Evolutionary conservation across 129 eudicot species (phyloP).

Genomic region (Centrapalus pauciflorus): DNA sequence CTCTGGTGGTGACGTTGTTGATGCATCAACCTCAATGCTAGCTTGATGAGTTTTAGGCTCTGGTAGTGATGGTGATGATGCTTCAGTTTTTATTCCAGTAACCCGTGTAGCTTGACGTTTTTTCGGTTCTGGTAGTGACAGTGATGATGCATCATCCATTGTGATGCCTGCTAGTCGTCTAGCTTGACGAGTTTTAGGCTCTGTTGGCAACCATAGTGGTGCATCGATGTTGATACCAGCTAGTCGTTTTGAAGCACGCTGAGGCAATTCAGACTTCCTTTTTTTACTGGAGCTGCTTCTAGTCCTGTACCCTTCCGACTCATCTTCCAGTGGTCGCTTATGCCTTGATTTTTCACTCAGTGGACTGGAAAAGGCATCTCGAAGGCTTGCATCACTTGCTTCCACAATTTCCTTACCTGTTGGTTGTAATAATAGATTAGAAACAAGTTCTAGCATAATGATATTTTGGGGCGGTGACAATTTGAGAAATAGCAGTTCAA

Average conservation of each 20-base stretch:
- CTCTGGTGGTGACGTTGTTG: background rate
- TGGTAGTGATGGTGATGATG: background rate
- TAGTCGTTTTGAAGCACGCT: conserved; percentile 54
- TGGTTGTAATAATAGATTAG: conserved; percentile 1
- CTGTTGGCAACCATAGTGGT: background rate
- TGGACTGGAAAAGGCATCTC: conserved; percentile 20
- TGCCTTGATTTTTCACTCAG: conserved; percentile 25
- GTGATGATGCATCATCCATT: background rate
- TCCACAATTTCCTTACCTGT: conserved; percentile 18
- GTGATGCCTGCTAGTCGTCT: background rate
- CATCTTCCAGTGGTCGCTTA: conserved; percentile 25
- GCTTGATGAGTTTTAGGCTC: conserved; percentile 2
- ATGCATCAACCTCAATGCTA: background rate
- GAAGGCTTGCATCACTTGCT: conserved; percentile 1
- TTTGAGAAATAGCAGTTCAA: too few relatives aligned
- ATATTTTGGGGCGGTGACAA: background rate
- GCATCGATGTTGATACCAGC: conserved; percentile 12
- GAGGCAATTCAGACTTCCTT: conserved; percentile 24
- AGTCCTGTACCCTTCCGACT: conserved; percentile 4
- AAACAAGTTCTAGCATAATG: background rate
- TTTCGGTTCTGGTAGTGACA: background rate
- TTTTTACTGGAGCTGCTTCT: conserved; percentile 22
- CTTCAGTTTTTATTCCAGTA: background rate
- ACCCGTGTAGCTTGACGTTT: background rate
- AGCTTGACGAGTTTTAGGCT: background rate